These are phyloP conservation scores for Aureobasidium lini DNA, from an alignment of 2,329 filamentous ascomycete species.

Conservation along the genomic window DNA sequence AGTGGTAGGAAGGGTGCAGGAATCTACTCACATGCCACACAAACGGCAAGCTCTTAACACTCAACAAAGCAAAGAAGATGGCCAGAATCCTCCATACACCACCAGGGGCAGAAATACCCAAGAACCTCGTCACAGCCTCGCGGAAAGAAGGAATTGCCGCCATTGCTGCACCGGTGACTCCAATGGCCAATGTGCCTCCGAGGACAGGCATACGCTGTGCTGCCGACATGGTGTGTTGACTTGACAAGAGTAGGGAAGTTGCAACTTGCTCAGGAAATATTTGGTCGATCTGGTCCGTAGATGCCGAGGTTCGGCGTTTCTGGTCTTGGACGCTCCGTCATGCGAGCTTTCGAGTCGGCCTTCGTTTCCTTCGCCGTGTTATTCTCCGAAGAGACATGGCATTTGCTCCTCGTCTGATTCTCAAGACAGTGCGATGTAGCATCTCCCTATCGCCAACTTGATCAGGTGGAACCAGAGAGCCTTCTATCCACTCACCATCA, in stretches of 20 bases:
- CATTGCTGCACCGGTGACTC: slow-evolving; percentile 20
- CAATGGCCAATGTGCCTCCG: slow-evolving; percentile 22
- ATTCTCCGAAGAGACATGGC: no score
- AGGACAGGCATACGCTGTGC: slow-evolving; percentile 24
- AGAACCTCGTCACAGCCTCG: slow-evolving; percentile 19
- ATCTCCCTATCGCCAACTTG: no score
- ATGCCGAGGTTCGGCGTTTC: slow-evolving; percentile 5
- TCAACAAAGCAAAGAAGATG: slow-evolving; percentile 52
- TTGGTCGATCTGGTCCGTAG: background rate
- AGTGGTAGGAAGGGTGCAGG: background rate
- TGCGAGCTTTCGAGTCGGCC: background rate
- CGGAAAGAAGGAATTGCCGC: slow-evolving; percentile 22
- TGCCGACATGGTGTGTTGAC: slow-evolving; percentile 24
- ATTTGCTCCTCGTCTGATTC: no score
- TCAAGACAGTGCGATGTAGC: no score
- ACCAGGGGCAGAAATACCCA: slow-evolving; percentile 17
- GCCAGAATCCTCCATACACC: slow-evolving; percentile 28
- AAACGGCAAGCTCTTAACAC: slow-evolving; percentile 67
- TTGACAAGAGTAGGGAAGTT: background rate
- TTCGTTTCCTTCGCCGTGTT: no score
- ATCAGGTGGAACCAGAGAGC: no score
- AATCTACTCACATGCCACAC: slow-evolving; percentile 57
- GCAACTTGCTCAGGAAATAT: background rate
- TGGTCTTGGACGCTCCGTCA: background rate
- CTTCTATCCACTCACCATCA: no score